phyloP scores from a whole-genome alignment of 2,329 filamentous ascomycete species.

The Colletotrichum sp. region DNA sequence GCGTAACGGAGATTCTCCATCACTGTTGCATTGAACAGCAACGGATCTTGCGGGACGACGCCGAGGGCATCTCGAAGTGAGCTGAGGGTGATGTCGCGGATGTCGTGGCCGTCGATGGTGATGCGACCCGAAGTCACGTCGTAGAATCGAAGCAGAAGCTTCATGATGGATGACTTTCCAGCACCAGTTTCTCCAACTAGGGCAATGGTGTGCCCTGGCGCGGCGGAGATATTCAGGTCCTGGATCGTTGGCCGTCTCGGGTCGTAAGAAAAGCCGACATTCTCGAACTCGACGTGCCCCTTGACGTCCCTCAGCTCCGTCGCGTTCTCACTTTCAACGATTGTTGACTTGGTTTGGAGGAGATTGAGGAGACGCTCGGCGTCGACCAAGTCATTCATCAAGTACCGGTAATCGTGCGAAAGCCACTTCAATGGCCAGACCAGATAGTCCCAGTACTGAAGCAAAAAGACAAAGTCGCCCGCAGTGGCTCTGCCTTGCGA shows the following conservation, averaged over 20 bases:
- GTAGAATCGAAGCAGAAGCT: constrained; percentile 66
- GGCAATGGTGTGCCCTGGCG: constrained; percentile 61
- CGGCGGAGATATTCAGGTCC: constrained; percentile 51
- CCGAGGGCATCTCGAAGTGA: constrained; percentile 42
- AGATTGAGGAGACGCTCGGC: constrained; percentile 66
- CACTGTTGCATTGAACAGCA: constrained; percentile 70
- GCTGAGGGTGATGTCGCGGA: constrained; percentile 31
- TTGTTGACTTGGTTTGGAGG: constrained; percentile 61
- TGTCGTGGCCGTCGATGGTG: constrained; percentile 22
- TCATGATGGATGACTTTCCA: constrained; percentile 67
- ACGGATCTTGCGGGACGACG: constrained; percentile 77
- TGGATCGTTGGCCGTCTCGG: constrained; percentile 54
- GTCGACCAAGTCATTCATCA: constrained; percentile 59
- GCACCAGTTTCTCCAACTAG: constrained; percentile 67
- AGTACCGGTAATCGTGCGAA: constrained; percentile 18
- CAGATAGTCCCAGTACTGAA: constrained; percentile 64
- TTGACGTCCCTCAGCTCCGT: constrained; percentile 45
- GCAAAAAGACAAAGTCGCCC: constrained; percentile 68
- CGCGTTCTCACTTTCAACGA: constrained; percentile 53
- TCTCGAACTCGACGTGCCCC: constrained; percentile 58
- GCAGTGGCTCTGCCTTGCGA: constrained; percentile 52
- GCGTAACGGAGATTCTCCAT: constrained; percentile 67
- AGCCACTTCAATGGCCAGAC: constrained; percentile 44
- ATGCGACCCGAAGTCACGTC: constrained; percentile 54
- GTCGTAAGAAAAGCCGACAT: constrained; percentile 63